phyloP scores from a whole-genome alignment of 345 rosid species.

The Dovyalis caffra region DNA sequence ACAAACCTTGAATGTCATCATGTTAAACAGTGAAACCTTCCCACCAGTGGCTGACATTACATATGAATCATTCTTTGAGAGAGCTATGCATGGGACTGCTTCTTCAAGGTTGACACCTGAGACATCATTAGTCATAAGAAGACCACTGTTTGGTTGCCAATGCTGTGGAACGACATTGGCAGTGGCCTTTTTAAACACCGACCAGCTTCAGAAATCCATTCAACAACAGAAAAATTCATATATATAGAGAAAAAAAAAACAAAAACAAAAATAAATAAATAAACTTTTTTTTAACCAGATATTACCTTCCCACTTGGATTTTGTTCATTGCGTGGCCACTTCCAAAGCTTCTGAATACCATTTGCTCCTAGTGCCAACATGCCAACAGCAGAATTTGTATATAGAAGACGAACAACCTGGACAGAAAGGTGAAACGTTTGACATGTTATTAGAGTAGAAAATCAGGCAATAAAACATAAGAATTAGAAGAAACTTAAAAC shows the following conservation, averaged over 20 bases:
- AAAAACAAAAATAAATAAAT: background rate
- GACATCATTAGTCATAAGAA: slow-evolving; percentile 78
- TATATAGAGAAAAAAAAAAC: background rate
- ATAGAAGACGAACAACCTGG: slow-evolving; percentile 82
- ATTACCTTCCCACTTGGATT: slow-evolving; percentile 81
- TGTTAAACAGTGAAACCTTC: slow-evolving; percentile 81
- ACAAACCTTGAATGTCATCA: slow-evolving; percentile 87
- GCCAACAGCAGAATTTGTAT: slow-evolving; percentile 80
- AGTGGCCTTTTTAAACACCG: slow-evolving; percentile 59
- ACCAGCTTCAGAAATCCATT: slow-evolving; percentile 25
- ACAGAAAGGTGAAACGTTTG: slow-evolving; percentile 12
- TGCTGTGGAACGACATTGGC: slow-evolving; percentile 67
- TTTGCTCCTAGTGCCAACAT: slow-evolving; percentile 81
- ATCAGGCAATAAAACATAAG: background rate
- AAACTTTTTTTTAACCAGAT: background rate
- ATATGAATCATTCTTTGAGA: slow-evolving; percentile 87
- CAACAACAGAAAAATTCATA: background rate
- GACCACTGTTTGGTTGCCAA: slow-evolving; percentile 95
- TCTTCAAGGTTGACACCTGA: slow-evolving; percentile 76
- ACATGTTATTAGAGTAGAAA: slow-evolving; percentile 1
- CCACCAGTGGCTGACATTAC: slow-evolving; percentile 95
- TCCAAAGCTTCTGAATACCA: slow-evolving; percentile 78
- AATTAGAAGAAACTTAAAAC: slow-evolving; percentile 7
- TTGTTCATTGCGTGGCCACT: slow-evolving; percentile 71
- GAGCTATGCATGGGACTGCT: slow-evolving; percentile 86